These are phyloP conservation scores for Trypanosoma mega DNA, from an alignment of 208 protist species.

Conservation along the genomic window DNA sequence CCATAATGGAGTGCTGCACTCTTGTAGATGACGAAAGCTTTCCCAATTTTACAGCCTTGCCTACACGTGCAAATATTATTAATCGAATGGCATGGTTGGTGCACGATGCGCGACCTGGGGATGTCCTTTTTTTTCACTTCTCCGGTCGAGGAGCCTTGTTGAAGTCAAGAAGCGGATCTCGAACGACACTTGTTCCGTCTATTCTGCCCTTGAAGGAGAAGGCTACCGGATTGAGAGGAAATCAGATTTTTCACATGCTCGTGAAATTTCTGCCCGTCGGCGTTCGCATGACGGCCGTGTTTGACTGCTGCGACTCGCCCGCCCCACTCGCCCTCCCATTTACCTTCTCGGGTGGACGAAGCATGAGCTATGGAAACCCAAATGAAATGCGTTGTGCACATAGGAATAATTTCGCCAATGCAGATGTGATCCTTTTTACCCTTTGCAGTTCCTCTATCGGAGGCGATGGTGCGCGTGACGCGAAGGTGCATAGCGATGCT, in stretches of 20 bases:
- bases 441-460: slow-evolving; percentile 82
- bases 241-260: slow-evolving; percentile 86
- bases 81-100: slow-evolving; percentile 87
- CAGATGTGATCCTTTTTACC: slow-evolving; percentile 90
- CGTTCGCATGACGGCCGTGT: slow-evolving; percentile 88
- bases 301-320: slow-evolving; percentile 94
- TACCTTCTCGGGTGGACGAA: slow-evolving; percentile 54
- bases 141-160: slow-evolving; percentile 86
- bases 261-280: slow-evolving; percentile 69
- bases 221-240: slow-evolving; percentile 78
- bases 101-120: slow-evolving; percentile 67
- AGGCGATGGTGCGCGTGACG: slow-evolving; percentile 61
- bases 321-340: slow-evolving; percentile 89
- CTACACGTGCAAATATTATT: slow-evolving; percentile 85
- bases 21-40: slow-evolving; percentile 81
- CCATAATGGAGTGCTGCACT: slow-evolving; percentile 80
- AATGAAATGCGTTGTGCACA: slow-evolving; percentile 68
- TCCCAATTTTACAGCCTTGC: slow-evolving; percentile 66
- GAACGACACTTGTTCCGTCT: slow-evolving; percentile 80
- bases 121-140: slow-evolving; percentile 91
- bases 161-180: slow-evolving; percentile 37
- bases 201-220: slow-evolving; percentile 79
- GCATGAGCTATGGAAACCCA: slow-evolving; percentile 13
- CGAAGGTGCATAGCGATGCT: slow-evolving; percentile 34
- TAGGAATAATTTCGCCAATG: slow-evolving; percentile 66